phyloP scores from a whole-genome alignment of 768 basidiomycete genomes.

The Dentipellis sp. region DNA sequence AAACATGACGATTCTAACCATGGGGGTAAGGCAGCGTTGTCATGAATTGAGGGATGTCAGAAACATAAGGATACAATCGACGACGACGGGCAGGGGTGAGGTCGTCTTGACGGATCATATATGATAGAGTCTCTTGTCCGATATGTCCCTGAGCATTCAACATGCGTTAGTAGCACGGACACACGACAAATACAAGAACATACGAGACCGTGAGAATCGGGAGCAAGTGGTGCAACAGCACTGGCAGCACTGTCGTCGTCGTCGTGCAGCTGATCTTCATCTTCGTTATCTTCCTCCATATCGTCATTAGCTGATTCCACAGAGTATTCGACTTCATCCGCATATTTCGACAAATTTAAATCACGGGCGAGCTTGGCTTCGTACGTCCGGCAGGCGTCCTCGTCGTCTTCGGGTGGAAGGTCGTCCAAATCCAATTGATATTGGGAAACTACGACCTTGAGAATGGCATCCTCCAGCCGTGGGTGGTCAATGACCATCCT shows the following conservation, averaged over 20 bases:
- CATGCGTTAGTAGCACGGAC: slow-evolving; percentile 2
- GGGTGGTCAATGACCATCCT: slow-evolving; percentile 42
- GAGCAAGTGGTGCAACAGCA: not conserved
- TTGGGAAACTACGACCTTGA: slow-evolving; percentile 35
- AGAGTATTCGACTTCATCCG: not conserved
- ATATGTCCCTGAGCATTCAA: slow-evolving; percentile 45
- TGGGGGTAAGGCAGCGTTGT: slow-evolving; percentile 41
- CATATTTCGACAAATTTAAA: not conserved
- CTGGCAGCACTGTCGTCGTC: not conserved
- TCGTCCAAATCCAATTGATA: slow-evolving; percentile 46
- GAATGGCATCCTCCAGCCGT: slow-evolving; percentile 32
- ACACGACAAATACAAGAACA: not conserved
- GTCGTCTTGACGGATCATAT: slow-evolving; percentile 72
- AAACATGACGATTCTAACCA: slow-evolving; percentile 31
- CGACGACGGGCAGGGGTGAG: slow-evolving; percentile 46
- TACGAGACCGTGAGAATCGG: not conserved
- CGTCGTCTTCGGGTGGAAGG: slow-evolving; percentile 46
- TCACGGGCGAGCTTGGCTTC: slow-evolving; percentile 48
- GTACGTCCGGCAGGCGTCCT: slow-evolving; percentile 33
- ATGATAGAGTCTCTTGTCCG: slow-evolving; percentile 60
- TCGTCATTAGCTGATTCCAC: not conserved
- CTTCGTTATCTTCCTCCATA: not conserved
- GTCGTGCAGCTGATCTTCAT: not conserved
- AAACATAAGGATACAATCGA: slow-evolving; percentile 18
- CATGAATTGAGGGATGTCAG: slow-evolving; percentile 21